Evolutionary conservation across 371 early-diverging fungal species (phyloP).

Genomic region (Massospora cicadina): DNA sequence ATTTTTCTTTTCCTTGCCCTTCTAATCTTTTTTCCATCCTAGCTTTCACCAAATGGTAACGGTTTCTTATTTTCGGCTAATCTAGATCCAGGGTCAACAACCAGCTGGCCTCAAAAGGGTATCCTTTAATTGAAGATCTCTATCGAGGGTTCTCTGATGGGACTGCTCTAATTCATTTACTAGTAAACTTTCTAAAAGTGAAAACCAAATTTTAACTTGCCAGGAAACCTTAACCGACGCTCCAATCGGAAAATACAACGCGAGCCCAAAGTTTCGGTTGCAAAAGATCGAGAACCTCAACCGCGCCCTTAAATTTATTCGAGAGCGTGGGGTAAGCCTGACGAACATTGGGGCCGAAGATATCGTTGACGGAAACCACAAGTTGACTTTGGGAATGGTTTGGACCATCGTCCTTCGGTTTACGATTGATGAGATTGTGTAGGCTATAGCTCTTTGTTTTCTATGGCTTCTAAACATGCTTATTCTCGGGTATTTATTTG

Average conservation of each 20-base stretch:
- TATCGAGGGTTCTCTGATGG: conserved; percentile 63
- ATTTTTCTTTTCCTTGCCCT: not conserved
- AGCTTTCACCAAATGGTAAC: conserved; percentile 72
- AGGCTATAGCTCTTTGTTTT: conserved; percentile 12
- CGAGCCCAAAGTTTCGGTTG: conserved; percentile 72
- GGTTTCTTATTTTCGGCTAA: not conserved
- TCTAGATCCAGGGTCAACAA: conserved; percentile 70
- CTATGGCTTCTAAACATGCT: not conserved
- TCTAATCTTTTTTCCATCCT: conserved; percentile 1
- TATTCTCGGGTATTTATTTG: conserved; percentile 1
- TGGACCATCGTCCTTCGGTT: conserved; percentile 97
- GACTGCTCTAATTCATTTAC: conserved; percentile 60
- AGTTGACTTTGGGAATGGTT: conserved; percentile 91
- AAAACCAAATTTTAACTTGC: not conserved
- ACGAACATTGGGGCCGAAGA: conserved; percentile 96
- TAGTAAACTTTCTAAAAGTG: conserved; percentile 26
- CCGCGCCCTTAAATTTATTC: conserved; percentile 81
- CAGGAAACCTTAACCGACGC: conserved; percentile 73
- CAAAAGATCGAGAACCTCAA: conserved; percentile 95
- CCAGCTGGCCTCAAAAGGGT: conserved; percentile 44
- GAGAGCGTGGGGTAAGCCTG: conserved; percentile 59
- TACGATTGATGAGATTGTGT: conserved; percentile 81
- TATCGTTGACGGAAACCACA: conserved; percentile 87
- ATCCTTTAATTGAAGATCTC: conserved; percentile 42
- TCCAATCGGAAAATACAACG: conserved; percentile 58